These are phyloP conservation scores for Diaporthe velutina DNA, from an alignment of 2,329 filamentous ascomycete genomes.

Conservation along the genomic window DNA sequence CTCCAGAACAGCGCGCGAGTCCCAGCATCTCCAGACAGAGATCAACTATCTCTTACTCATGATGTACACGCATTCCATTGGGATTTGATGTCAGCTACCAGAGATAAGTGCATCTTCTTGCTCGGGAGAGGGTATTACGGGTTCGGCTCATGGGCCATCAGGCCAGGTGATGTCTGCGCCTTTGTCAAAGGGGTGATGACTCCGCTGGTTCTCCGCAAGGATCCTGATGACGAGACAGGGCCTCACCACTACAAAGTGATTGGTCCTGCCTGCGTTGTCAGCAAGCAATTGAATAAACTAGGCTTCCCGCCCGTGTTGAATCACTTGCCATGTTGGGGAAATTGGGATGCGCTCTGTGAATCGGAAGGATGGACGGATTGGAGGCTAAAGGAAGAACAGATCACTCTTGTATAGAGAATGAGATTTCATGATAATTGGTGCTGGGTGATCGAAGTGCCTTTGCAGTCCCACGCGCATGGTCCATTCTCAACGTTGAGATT, in stretches of 20 bases:
- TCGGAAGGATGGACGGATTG: neutral
- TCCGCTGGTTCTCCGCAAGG: neutral
- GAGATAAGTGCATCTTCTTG: neutral
- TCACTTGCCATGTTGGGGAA: fast-evolving
- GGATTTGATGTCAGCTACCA: fast-evolving
- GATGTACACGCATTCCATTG: neutral
- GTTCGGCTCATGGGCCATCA: neutral
- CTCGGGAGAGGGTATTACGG: neutral
- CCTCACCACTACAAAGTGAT: neutral
- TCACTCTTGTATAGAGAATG: too few species aligned
- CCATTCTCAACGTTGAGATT: too few species aligned
- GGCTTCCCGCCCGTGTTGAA: neutral
- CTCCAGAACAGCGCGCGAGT: neutral
- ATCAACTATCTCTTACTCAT: neutral
- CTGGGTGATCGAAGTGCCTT: neutral
- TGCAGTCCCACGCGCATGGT: neutral
- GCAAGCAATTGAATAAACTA: neutral
- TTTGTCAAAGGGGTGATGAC: neutral
- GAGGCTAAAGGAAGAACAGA: neutral
- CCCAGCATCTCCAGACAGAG: neutral
- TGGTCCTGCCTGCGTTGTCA: neutral
- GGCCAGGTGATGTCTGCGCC: neutral
- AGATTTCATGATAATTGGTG: too few species aligned
- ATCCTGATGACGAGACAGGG: neutral
- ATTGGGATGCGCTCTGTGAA: neutral